Evolutionary conservation across 805 yeast genomes (phyloP), one percentile per base, ranked within the genome.

Genomic region (Ogataea thermomethanolica): DNA sequence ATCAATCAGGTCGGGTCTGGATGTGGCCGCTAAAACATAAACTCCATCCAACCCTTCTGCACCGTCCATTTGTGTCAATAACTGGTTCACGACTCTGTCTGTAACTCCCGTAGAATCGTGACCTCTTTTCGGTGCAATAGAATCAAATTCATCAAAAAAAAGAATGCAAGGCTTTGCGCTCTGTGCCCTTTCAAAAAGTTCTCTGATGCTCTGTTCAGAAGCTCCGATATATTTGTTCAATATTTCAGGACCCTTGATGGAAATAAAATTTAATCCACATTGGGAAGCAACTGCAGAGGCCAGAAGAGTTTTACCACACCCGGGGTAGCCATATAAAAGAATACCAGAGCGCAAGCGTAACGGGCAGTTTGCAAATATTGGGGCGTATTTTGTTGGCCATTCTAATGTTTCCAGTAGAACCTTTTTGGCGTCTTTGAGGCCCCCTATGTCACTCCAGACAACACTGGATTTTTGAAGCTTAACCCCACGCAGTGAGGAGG

Each of bases 61-160:
- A 66, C 99, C 99, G 62, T 93, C 99, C 96, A 93, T 90, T 59
- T 93, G 97, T 0, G 99, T 93, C 54, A 93, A 74, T 78, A 93
- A 77, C 59, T 93, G 99, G 64, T 93, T 93, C 20, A 93, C 99
- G 29, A 93, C 96, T 53, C 99, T 74, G 60, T 93, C 99, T 3
- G 98, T 93, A 4, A 93, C 98, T 41, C 98, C 98, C 0, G 98
- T 90, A 1, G 95, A 86, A 59, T 91, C 99, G 55, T 90, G 97
- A 2, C 98, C 98, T 72, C 98, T 81, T 59, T 90, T 90, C 1
- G 98, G 98, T 0, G 98, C 97, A 56, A 93, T 88, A 0, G 98
- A 89, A 53, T 91, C 98, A 60, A 91, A 90, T 57, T 91, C 97
- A 64, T 91, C 98, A 62, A 91, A 90, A 58, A 91, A 90, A 38